Conservation (phyloP, 768 basidiomycete genomes). For the Auricularia auricula-judae region DNA sequence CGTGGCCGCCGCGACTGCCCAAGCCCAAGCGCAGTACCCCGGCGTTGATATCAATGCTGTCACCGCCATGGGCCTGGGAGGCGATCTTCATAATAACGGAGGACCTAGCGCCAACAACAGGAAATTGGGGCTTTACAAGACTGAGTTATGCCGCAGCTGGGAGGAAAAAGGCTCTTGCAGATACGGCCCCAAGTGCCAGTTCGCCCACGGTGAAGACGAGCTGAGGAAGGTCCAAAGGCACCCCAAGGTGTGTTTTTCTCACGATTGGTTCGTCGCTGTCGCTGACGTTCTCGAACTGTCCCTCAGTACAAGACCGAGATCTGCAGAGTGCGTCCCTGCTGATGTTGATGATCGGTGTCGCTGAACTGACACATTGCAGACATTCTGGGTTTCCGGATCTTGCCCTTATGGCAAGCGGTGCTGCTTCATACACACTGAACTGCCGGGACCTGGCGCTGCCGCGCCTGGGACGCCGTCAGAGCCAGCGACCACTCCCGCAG, state of each 20-base stretch:
- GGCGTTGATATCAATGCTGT: neutral
- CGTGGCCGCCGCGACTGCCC: neutral
- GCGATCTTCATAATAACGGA: conserved; percentile 11
- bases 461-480: conserved; percentile 35
- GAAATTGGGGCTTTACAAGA: conserved; percentile 86
- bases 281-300: conserved; percentile 10
- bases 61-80: neutral
- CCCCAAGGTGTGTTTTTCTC: conserved; percentile 54
- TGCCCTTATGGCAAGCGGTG: conserved; percentile 89
- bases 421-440: conserved; percentile 88
- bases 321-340: conserved; percentile 52
- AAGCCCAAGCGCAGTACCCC: neutral
- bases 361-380: conserved; percentile 32
- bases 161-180: conserved; percentile 83
- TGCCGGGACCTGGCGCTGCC: conserved; percentile 48
- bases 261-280: conserved; percentile 3
- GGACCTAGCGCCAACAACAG: conserved; percentile 88
- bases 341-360: conserved; percentile 5
- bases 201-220: conserved; percentile 87
- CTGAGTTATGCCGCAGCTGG: conserved; percentile 83
- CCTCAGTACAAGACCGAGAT: conserved; percentile 86
- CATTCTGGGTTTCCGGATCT: conserved; percentile 89
- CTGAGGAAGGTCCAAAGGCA: conserved; percentile 75
- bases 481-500: conserved; percentile 5
- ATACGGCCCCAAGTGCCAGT: conserved; percentile 84